Conservation (phyloP, 306 rosid species). For the Cucurbita pepo region DNA sequence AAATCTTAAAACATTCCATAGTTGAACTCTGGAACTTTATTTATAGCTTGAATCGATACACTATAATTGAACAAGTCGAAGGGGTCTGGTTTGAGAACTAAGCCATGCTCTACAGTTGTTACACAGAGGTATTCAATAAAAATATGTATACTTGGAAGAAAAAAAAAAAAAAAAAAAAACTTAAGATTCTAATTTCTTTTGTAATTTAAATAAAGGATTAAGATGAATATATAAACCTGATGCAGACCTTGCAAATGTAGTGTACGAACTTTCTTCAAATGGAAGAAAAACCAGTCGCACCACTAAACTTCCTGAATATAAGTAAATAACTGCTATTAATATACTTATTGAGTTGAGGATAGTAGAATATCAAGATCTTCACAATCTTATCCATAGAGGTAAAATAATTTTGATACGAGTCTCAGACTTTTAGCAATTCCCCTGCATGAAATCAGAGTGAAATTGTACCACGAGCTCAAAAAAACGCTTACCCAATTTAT, state of each 20-base stretch:
- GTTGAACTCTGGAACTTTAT: background rate
- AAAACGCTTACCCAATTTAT: conserved; percentile 54
- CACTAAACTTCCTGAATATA: conserved; percentile 77
- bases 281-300: conserved; percentile 91
- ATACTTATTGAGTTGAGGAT: background rate
- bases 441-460: background rate
- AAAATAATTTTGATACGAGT: background rate
- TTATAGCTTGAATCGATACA: background rate
- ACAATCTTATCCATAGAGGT: background rate
- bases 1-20: background rate
- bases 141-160: background rate
- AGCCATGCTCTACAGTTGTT: too few species aligned
- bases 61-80: background rate
- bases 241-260: conserved; percentile 91
- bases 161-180: background rate
- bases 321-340: conserved; percentile 6
- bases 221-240: conserved; percentile 67
- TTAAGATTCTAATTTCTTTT: background rate
- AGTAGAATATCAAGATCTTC: background rate
- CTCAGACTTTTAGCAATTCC: background rate
- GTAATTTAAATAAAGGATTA: conserved; percentile 1
- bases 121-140: too few species aligned
- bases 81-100: background rate
- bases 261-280: conserved; percentile 85
- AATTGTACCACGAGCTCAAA: conserved; percentile 10